Conservation (phyloP, 1,284 basidiomycete genomes). For the Golubevia sp. region DNA sequence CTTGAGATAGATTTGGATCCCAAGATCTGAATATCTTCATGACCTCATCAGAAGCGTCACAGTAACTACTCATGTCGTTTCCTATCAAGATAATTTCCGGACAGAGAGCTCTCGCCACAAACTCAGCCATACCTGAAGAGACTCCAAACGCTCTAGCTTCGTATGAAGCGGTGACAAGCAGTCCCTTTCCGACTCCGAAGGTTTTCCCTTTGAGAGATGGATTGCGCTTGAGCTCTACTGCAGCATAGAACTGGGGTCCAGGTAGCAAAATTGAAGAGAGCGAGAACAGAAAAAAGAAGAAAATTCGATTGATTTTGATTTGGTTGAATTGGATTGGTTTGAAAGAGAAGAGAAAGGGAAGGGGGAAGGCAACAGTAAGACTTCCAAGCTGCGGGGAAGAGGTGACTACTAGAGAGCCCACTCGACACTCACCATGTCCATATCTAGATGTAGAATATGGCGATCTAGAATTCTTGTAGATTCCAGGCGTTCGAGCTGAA, state of each 20-base stretch:
- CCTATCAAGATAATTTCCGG: conserved; percentile 49
- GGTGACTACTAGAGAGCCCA: too few relatives aligned
- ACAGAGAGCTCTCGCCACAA: conserved; percentile 52
- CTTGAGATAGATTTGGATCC: conserved; percentile 39
- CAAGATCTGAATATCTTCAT: conserved; percentile 48
- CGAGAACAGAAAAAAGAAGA: neutral
- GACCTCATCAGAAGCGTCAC: conserved; percentile 31
- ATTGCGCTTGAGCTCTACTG: conserved; percentile 50
- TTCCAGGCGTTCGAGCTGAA: too few relatives aligned
- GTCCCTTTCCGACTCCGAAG: conserved; percentile 51
- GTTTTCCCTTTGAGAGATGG: conserved; percentile 33
- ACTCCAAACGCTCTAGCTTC: conserved; percentile 44
- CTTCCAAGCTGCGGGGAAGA: too few relatives aligned
- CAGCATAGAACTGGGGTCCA: conserved; percentile 40
- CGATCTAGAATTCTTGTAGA: too few relatives aligned
- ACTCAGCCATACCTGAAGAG: conserved; percentile 33
- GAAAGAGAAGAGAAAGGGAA: neutral
- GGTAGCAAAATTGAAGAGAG: neutral
- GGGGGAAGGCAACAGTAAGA: too few relatives aligned
- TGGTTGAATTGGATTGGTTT: too few relatives aligned
- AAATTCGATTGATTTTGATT: neutral
- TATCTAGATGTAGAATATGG: too few relatives aligned
- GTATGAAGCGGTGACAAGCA: conserved; percentile 52
- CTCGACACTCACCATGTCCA: neutral
- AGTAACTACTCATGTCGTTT: conserved; percentile 45